Conservation (phyloP, 2,329 filamentous ascomycete species). For the Xylariomycetidae sp. region DNA sequence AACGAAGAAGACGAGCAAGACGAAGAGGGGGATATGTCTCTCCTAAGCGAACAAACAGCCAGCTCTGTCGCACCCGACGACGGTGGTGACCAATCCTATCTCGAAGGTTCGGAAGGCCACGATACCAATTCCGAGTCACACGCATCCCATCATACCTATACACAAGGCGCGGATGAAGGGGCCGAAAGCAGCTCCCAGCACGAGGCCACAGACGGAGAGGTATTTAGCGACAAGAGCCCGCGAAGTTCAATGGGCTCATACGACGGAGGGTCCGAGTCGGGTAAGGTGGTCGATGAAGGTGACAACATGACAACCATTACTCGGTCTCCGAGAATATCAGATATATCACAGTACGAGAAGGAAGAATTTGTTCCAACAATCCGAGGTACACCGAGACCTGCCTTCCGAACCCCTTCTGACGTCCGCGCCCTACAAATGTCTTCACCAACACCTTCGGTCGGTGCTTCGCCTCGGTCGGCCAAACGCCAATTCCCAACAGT, state of each 20-base stretch:
- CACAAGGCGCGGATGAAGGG: constrained; percentile 21
- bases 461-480: constrained; percentile 50
- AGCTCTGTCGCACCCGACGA: constrained; percentile 20
- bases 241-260: constrained; percentile 54
- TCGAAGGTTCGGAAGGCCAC: constrained; percentile 17
- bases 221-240: constrained; percentile 55
- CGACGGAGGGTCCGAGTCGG: constrained; percentile 28
- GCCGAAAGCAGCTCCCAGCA: constrained; percentile 47
- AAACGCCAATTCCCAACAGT: constrained; percentile 46
- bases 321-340: constrained; percentile 42
- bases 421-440: constrained; percentile 69
- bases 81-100: constrained; percentile 24
- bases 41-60: constrained; percentile 27
- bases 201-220: constrained; percentile 47
- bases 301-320: constrained; percentile 30
- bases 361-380: constrained; percentile 50
- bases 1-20: constrained; percentile 13
- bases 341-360: constrained; percentile 43
- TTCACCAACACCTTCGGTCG: constrained; percentile 54
- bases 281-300: constrained; percentile 19
- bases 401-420: constrained; percentile 65
- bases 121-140: constrained; percentile 10
- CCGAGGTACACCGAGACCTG: constrained; percentile 55
- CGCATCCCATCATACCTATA: constrained; percentile 7
- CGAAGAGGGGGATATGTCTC: constrained; percentile 23